Evolutionary conservation across 1,284 basidiomycete species (phyloP).

Genomic region (Bjerkandera adusta): DNA sequence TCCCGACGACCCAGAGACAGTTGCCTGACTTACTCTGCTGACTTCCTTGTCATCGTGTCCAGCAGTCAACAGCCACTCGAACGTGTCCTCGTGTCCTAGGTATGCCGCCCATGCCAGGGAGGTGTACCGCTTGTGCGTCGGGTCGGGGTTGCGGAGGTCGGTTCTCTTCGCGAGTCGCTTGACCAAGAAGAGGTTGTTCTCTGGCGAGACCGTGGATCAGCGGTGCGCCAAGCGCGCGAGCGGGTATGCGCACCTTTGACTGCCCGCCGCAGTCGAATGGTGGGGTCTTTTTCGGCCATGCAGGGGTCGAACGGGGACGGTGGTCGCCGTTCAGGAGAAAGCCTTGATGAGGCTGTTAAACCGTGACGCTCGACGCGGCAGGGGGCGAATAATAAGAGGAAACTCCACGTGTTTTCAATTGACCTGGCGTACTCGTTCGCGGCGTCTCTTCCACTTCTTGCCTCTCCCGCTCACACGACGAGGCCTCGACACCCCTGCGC

Average conservation of each 20-base stretch:
- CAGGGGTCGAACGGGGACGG: constrained; percentile 14
- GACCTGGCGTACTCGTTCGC: neutral
- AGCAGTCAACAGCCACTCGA: constrained; percentile 79
- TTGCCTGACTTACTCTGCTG: constrained; percentile 65
- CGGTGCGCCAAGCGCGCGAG: no score
- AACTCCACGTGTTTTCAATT: constrained; percentile 13
- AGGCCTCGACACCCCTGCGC: no score
- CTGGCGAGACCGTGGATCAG: constrained; percentile 38
- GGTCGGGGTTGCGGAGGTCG: constrained; percentile 88
- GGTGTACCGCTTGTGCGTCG: constrained; percentile 70
- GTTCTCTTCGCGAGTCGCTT: constrained; percentile 77
- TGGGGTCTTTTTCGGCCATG: constrained; percentile 82
- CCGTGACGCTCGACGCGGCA: constrained; percentile 14
- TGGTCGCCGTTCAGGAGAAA: constrained; percentile 11
- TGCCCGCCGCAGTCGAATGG: constrained; percentile 70
- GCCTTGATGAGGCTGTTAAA: constrained; percentile 17
- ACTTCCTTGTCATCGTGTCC: constrained; percentile 91
- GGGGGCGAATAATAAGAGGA: constrained; percentile 12
- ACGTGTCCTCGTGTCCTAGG: constrained; percentile 83
- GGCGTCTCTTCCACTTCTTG: constrained; percentile 1
- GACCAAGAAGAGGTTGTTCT: constrained; percentile 90
- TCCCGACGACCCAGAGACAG: neutral
- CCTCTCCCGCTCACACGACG: neutral
- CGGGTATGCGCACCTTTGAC: constrained; percentile 58
- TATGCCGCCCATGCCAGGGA: constrained; percentile 88